Evolutionary conservation across 2,329 filamentous ascomycete species (phyloP).

Genomic region (Colletotrichum chrysophilum): DNA sequence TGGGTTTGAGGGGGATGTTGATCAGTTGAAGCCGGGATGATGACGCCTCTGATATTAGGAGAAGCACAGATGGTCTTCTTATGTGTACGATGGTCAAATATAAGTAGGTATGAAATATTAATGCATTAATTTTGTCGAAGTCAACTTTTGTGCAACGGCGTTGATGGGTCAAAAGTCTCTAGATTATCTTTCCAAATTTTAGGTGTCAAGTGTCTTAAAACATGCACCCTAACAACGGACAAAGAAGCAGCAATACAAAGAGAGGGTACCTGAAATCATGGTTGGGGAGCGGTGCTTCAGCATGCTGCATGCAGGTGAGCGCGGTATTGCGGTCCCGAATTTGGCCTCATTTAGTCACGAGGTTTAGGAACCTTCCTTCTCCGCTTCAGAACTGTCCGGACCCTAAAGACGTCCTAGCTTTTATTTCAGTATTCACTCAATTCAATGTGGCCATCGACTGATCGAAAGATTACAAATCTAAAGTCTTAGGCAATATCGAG

Average conservation of each 20-base stretch:
- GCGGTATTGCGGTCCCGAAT: not conserved
- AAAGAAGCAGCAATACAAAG: not conserved
- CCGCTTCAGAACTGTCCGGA: not conserved
- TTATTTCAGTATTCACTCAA: not conserved
- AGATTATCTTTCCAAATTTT: not conserved
- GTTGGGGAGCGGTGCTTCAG: not conserved
- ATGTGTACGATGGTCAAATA: not conserved
- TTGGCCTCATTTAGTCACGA: not conserved
- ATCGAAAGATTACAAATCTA: rapidly evolving
- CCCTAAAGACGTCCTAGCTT: rapidly evolving
- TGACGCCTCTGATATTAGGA: not conserved
- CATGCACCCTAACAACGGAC: rapidly evolving
- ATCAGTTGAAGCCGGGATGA: not conserved
- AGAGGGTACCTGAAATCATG: not conserved
- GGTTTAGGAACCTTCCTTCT: rapidly evolving
- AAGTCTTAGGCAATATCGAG: not conserved
- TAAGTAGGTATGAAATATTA: not conserved
- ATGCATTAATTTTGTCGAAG: not conserved
- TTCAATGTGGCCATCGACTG: not conserved
- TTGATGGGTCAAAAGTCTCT: not conserved
- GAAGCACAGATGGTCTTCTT: rapidly evolving
- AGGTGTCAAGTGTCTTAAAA: not conserved
- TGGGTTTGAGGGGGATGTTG: not conserved
- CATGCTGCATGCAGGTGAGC: not conserved
- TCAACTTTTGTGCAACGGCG: not conserved